Base-by-base conservation (phyloP, 371 early-diverging fungal genomes). In the Mortierella sp. region DNA sequence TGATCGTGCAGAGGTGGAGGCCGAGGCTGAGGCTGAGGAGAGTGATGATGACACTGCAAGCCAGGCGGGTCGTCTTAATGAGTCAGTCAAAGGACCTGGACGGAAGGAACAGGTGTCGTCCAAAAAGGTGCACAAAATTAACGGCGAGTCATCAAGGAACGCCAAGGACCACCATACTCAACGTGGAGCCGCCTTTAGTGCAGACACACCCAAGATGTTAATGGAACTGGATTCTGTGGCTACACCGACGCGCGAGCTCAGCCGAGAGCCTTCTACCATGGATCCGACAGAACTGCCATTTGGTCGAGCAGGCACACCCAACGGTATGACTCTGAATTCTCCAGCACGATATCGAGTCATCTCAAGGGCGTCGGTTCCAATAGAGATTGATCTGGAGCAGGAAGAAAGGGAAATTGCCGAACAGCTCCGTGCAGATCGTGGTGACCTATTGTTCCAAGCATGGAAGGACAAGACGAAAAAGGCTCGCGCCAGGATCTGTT, bases 391-490 rank as follows among this genome's bases (percentile, higher is more conserved):
- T 67, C 49, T 66, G 7, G 80, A 73, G 34, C 62, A 80, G 40
- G 86, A 83, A 43, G 85, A 83, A 39, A 81, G 76, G 16, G 80
- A 80, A 8, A 59, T 83, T 24, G 76, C 72, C 0, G 84, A 73
- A 0, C 86, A 88, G 45, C 63, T 85, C 45, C 80, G 83, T 28
- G 82, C 74, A 2, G 83, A 85, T 45, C 50, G 82, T 29, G 82
- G 82, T 0, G 86, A 86, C 22, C 49, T 87, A 1, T 83, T 85
- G 57, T 83, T 85, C 44, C 82, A 85, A 57, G 79, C 81, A 8
- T 90, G 90, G 90, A 84, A 82, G 59, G 85, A 86, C 21, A 79
- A 82, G 51, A 90, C 90, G 3, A 84, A 86, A 59, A 85, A 82
- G 49, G 83, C 83, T 6, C 77, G 89, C 46, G 89, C 86, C 13